Evolutionary conservation across 1,284 basidiomycete species (phyloP), one percentile per base, ranked within the genome.

Genomic region (Austroboletus novae-zelandiae): DNA sequence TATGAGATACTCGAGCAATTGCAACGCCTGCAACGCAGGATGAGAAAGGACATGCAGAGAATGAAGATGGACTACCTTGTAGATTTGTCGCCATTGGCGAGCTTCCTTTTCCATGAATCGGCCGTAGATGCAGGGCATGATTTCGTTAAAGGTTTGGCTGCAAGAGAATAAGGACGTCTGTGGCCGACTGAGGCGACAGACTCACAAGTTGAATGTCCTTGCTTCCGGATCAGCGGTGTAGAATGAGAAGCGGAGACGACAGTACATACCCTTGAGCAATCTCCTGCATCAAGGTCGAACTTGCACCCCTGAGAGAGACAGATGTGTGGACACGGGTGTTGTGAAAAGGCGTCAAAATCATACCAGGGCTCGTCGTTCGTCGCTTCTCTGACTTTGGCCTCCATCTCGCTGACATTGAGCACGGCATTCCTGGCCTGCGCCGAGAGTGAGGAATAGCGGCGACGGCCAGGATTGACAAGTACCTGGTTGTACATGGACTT

Each of bases 301-400:
- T 95, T 56, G 97, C 96, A 25, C 97, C 96, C 95, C 94, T 96
- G 63, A 9, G 57, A 57, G 52, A 52, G 20, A n/a, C 18, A 40
- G 14, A 18, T 18, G 50, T 54, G 39, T 54, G 45, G 18, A 36
- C 2, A 7, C 8, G 13, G 18, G 41, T 6, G 31, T 9, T 44
- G 31, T 8, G n/a, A 39, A 31, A 34, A 36, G n/a, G 18, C 9
- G 25, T 10, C 9, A 29, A 34, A 35, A 29, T 70, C 80, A 58
- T 65, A 96, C 96, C 96, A 99, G 50, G 96, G 86, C 59, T 99
- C 97, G 65, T 98, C 94, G 62, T 98, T 99, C 9, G 97, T 99
- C 3, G 97, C 96, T 58, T 99, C 97, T 60, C 85, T 79, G 29
- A 99, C 96, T 73, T 98, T 98, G 15, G 88, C 91, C 71, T 99